Evolutionary conservation across 2,329 filamentous ascomycete species (phyloP), one percentile per base, ranked within the genome.

Genomic region (Didymella arachidicola): DNA sequence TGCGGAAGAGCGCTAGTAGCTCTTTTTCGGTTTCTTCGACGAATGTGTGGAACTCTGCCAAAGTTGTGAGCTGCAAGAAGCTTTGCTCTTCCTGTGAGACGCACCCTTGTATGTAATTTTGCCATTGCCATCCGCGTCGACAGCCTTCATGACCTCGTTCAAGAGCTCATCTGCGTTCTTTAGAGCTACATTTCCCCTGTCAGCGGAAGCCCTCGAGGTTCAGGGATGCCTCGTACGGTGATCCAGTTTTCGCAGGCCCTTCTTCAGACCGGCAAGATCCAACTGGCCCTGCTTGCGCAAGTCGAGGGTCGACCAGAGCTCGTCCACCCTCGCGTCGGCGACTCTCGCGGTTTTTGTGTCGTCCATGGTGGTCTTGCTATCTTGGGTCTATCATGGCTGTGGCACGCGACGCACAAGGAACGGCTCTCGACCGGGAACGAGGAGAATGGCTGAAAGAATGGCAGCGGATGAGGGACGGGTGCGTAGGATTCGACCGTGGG

Each of bases 161-260:
- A 99, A 84, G 82, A 98, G 87, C 36, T 86, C 82, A 77, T 96
- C 91, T 74, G 95, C 95, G 83, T 97, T 95, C 82, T 97, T 96
- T 72, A 99, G 79, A 63, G 89, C 87, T 89, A 69, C 65, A 65
- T 59, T 64, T 25, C 63, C 57, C 62, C 34, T 29, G 46, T 59
- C 27, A 59, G 69, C 61, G 74, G 68, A 71, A 63, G 59, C 41
- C 25, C 42, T 18, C 19, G 30, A 32, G 22, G 3, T 11, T 26
- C 18, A 8, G 12, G 16, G 5, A 8, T 60, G 41, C 38, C 14
- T 43, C 88, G 80, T 80, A 96, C 93, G 95, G 77, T 99, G 95
- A 77, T 98, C 93, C 72, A 98, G 92, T 78, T 88, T 91, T 76
- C 84, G 87, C 73, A 99, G 80, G 4, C 94, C 95, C 79, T 88